These are phyloP conservation scores for Lepidium didymum DNA, from an alignment of 345 rosid species.

Conservation along the genomic window DNA sequence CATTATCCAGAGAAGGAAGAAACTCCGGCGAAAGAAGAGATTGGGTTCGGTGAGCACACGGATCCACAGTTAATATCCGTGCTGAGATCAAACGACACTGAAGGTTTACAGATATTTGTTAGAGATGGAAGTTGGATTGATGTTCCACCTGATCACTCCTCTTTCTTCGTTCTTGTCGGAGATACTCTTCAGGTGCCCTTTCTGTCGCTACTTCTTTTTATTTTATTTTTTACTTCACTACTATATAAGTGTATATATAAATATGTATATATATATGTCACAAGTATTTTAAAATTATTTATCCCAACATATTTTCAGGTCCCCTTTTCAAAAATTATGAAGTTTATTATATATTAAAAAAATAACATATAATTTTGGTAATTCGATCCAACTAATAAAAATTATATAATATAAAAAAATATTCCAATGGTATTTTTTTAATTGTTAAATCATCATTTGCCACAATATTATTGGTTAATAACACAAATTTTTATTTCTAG, in stretches of 20 bases:
- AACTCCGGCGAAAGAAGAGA: conserved; percentile 13
- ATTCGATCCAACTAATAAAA: too few relatives aligned
- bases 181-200: conserved; percentile 68
- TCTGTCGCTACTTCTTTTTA: neutral
- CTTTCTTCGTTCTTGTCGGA: conserved; percentile 80
- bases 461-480: neutral
- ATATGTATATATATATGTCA: too few relatives aligned
- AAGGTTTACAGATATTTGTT: conserved; percentile 70
- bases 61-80: conserved; percentile 88
- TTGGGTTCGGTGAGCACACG: conserved; percentile 82
- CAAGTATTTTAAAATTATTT: too few relatives aligned
- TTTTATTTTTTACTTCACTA: neutral
- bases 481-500: neutral
- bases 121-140: conserved; percentile 63
- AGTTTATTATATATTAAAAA: neutral
- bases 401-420: too few relatives aligned
- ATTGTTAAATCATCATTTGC: neutral
- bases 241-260: too few relatives aligned
- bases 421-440: too few relatives aligned
- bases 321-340: neutral
- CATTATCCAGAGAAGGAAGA: conserved; percentile 59
- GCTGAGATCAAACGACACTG: conserved; percentile 69
- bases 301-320: neutral
- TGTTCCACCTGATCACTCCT: conserved; percentile 65
- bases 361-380: too few relatives aligned